phyloP scores from a whole-genome alignment of 164 flowering plant species.

The grape (Vitis vinifera) region DNA sequence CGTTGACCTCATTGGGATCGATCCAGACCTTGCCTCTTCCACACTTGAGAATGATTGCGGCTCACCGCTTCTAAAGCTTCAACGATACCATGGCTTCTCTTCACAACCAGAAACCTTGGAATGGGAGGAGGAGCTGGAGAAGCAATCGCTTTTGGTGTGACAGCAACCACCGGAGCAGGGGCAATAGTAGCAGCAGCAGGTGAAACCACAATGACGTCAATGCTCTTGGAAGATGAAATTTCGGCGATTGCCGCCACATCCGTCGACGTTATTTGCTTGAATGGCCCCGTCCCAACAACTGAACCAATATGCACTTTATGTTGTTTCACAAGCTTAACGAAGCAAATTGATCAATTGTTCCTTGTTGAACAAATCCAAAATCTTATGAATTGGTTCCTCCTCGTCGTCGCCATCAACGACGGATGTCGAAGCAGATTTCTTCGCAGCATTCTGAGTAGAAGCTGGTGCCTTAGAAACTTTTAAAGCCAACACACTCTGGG shows the following conservation, averaged over 20 bases:
- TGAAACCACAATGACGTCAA: slow-evolving; percentile 24
- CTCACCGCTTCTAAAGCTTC: slow-evolving; percentile 34
- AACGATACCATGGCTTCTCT: slow-evolving; percentile 37
- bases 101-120: slow-evolving; percentile 31
- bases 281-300: slow-evolving; percentile 73
- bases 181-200: slow-evolving; percentile 15
- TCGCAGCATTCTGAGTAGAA: neutral
- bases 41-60: slow-evolving; percentile 40
- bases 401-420: slow-evolving; percentile 2
- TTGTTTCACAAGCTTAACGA: slow-evolving; percentile 77
- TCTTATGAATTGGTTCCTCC: slow-evolving; percentile 28
- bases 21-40: slow-evolving; percentile 45
- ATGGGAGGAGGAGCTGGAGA: slow-evolving; percentile 31
- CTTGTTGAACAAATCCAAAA: slow-evolving; percentile 40
- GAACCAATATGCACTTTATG: slow-evolving; percentile 73
- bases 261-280: slow-evolving; percentile 68
- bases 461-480: no score
- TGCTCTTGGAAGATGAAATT: slow-evolving; percentile 38
- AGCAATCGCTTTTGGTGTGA: slow-evolving; percentile 15
- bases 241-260: slow-evolving; percentile 85
- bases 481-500: no score
- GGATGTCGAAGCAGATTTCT: neutral
- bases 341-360: slow-evolving; percentile 34
- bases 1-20: slow-evolving; percentile 42
- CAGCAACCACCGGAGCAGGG: slow-evolving; percentile 25